Evolutionary conservation across 2,329 filamentous ascomycete species (phyloP).

Genomic region (Alternaria incomplexa): DNA sequence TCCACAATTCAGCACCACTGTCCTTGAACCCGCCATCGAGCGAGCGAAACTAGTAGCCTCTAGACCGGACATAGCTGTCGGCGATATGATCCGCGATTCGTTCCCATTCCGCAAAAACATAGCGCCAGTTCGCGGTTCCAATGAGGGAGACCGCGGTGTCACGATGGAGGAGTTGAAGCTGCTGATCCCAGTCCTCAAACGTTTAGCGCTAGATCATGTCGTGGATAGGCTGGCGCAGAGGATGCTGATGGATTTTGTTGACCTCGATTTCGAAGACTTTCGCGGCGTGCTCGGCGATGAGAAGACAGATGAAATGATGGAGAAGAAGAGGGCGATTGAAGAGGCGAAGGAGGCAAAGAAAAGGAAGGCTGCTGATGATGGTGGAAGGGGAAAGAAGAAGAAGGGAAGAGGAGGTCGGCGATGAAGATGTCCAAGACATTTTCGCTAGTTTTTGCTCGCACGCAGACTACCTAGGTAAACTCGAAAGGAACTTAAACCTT

Average conservation of each 20-base stretch:
- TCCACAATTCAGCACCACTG: neutral
- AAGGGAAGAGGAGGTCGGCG: neutral
- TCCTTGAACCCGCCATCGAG: neutral
- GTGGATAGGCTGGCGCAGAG: neutral
- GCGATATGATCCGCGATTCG: neutral
- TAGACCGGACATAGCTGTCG: neutral
- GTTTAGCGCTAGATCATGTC: rapidly evolving
- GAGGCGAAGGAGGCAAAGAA: neutral
- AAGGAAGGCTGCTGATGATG: neutral
- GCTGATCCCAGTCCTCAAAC: neutral
- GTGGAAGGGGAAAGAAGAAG: neutral
- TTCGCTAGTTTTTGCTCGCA: no score
- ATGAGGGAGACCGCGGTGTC: neutral
- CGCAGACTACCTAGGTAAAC: no score
- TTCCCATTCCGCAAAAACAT: neutral
- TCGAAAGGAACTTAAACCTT: no score
- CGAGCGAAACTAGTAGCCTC: neutral
- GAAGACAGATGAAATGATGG: neutral
- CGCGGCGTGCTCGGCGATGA: neutral
- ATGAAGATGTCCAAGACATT: neutral
- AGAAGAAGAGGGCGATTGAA: neutral
- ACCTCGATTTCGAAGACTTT: neutral
- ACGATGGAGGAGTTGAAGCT: neutral
- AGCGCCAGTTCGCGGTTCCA: neutral
- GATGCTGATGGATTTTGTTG: neutral